Percentiles rank a stretch among this genome's conserved stretches.
Evolutionary conservation across 2,329 filamentous ascomycete species (phyloP).

Genomic region (Basipetospora chlamydospora): DNA sequence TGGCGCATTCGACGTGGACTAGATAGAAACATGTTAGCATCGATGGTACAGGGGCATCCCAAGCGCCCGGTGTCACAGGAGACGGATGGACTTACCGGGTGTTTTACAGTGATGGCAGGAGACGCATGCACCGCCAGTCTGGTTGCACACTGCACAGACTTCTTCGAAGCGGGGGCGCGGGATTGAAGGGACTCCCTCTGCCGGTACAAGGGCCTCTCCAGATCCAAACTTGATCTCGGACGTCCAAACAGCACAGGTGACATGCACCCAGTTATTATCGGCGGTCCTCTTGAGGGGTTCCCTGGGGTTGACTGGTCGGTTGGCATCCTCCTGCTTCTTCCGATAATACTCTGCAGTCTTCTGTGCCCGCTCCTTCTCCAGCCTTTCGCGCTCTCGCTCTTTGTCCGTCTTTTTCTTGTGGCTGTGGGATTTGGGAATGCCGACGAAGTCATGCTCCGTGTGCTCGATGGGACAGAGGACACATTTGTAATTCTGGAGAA

Average conservation of each 20-base stretch:
- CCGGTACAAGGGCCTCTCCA: constrained; percentile 65
- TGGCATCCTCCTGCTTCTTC: constrained; percentile 68
- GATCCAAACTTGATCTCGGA: constrained; percentile 88
- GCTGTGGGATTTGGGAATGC: constrained; percentile 37
- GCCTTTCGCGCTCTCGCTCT: constrained; percentile 73
- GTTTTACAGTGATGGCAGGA: constrained; percentile 61
- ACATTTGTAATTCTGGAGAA: constrained; percentile 66
- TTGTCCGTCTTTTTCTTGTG: constrained; percentile 88
- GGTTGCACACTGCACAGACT: constrained; percentile 72
- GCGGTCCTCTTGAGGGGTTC: constrained; percentile 88
- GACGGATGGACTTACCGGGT: constrained; percentile 22
- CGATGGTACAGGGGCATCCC: too few relatives aligned
- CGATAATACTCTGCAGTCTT: constrained; percentile 71
- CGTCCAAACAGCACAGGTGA: constrained; percentile 82
- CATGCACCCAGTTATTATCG: constrained; percentile 97
- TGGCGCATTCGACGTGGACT: constrained; percentile 85
- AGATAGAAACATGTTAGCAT: too few relatives aligned
- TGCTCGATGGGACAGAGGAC: constrained; percentile 75
- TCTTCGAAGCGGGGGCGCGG: constrained; percentile 58
- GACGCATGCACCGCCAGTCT: constrained; percentile 62
- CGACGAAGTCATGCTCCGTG: constrained; percentile 72
- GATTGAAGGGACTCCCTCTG: constrained; percentile 81
- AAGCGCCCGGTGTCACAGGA: too few relatives aligned
- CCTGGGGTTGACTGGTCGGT: constrained; percentile 68
- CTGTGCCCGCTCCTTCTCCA: constrained; percentile 71